A percentile compares a stretch with the other conserved stretches of the same genome.
Evolutionary conservation across 208 protist species (phyloP).

Genomic region (Leishmania tarentolae): DNA sequence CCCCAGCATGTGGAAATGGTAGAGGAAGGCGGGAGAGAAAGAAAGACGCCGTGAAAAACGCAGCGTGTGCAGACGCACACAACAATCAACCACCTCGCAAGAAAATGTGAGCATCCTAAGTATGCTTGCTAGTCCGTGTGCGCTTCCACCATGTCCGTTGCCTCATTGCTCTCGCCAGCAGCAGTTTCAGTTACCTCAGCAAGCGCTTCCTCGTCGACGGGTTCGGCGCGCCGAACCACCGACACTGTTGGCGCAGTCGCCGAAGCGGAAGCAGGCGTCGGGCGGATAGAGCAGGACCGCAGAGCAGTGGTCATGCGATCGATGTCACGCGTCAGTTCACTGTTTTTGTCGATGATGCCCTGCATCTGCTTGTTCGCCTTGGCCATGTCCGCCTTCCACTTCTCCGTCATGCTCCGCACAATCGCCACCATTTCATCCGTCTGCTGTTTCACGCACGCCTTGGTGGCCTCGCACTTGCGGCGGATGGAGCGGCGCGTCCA

Average conservation of each 20-base stretch:
- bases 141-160: neutral
- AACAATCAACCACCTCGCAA: neutral
- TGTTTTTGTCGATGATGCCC: slow-evolving; percentile 84
- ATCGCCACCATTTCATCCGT: slow-evolving; percentile 62
- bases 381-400: slow-evolving; percentile 65
- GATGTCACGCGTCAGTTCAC: slow-evolving; percentile 74
- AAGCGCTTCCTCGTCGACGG: neutral
- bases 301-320: slow-evolving; percentile 82
- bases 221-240: slow-evolving; percentile 1
- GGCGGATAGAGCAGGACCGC: slow-evolving; percentile 63
- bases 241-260: neutral
- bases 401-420: slow-evolving; percentile 49
- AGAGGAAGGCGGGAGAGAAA: neutral
- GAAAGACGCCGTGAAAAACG: neutral
- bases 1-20: no score
- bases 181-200: neutral
- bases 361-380: slow-evolving; percentile 71
- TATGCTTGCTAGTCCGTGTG: neutral
- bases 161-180: neutral
- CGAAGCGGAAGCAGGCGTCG: slow-evolving; percentile 17
- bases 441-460: slow-evolving; percentile 54
- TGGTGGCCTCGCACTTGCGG: slow-evolving; percentile 51
- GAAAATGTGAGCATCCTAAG: neutral
- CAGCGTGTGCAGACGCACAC: neutral
- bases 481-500: slow-evolving; percentile 62